Evolutionary conservation across 768 basidiomycete genomes (phyloP).

Genomic region (Mycena latifolia): DNA sequence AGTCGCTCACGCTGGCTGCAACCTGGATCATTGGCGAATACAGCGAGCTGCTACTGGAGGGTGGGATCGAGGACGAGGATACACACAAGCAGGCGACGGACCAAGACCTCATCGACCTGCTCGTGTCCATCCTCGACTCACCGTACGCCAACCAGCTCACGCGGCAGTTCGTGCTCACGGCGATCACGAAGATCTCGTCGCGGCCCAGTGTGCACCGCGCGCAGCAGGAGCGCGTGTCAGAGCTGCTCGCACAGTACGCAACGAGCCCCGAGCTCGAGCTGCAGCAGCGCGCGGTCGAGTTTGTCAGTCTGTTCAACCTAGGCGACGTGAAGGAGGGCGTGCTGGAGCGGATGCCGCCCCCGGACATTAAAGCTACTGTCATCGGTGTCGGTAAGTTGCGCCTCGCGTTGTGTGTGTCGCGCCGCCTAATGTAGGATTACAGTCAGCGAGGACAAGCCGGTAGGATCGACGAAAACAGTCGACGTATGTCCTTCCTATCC

Average conservation of each 20-base stretch:
- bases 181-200: conserved; percentile 91
- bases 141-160: conserved; percentile 94
- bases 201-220: conserved; percentile 73
- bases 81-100: conserved; percentile 81
- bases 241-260: conserved; percentile 83
- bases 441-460: conserved; percentile 97
- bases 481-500: conserved; percentile 61
- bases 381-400: conserved; percentile 84
- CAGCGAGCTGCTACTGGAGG: conserved; percentile 88
- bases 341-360: conserved; percentile 98
- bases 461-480: conserved; percentile 88
- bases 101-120: conserved; percentile 86
- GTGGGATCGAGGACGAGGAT: conserved; percentile 84
- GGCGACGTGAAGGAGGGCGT: conserved; percentile 87
- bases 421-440: conserved; percentile 25
- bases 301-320: conserved; percentile 84
- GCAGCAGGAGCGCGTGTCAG: conserved; percentile 85
- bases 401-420: background rate
- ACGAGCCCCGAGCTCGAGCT: conserved; percentile 94
- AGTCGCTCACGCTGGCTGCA: conserved; percentile 91
- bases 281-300: conserved; percentile 97
- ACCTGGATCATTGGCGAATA: conserved; percentile 99
- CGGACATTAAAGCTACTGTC: conserved; percentile 96
- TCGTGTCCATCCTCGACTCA: conserved; percentile 89
- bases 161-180: conserved; percentile 92